Evolutionary conservation across 208 protist genomes (phyloP).

Genomic region (Blechomonas ayalai): DNA sequence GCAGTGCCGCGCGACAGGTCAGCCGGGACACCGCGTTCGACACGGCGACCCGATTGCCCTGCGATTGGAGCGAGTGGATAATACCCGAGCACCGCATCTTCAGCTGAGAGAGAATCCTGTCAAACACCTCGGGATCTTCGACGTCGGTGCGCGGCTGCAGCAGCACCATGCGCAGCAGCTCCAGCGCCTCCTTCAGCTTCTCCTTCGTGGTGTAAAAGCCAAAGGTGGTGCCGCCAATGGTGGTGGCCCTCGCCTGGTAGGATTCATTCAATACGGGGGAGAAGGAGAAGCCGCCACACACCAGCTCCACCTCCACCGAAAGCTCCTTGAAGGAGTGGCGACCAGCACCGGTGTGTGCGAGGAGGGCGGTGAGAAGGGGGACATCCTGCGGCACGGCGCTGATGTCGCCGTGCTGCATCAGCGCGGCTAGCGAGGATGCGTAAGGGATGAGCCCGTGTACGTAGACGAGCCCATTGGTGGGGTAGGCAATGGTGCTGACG

Average conservation of each 20-base stretch:
- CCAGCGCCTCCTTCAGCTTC: slow-evolving; percentile 68
- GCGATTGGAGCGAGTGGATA: slow-evolving; percentile 64
- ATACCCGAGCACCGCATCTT: slow-evolving; percentile 59
- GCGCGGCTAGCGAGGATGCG: slow-evolving; percentile 13
- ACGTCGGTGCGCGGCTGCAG: slow-evolving; percentile 53
- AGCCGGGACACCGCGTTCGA: slow-evolving; percentile 52
- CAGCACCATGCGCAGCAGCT: slow-evolving; percentile 56
- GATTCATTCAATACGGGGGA: slow-evolving; percentile 62
- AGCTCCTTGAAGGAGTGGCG: slow-evolving; percentile 69
- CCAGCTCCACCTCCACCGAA: slow-evolving; percentile 70
- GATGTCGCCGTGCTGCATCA: slow-evolving; percentile 18
- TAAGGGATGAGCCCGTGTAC: slow-evolving; percentile 82
- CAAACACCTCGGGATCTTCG: slow-evolving; percentile 57
- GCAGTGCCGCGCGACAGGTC: slow-evolving; percentile 44
- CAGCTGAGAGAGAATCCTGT: slow-evolving; percentile 49
- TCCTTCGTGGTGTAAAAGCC: slow-evolving; percentile 85
- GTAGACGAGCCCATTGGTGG: slow-evolving; percentile 89
- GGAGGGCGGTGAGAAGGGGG: slow-evolving; percentile 40
- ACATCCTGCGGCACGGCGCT: slow-evolving; percentile 25
- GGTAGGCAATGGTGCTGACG: slow-evolving; percentile 52
- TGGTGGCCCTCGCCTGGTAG: slow-evolving; percentile 34
- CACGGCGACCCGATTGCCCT: slow-evolving; percentile 67
- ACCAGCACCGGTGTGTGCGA: slow-evolving; percentile 60
- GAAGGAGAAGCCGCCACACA: slow-evolving; percentile 80
- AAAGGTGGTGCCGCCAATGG: slow-evolving; percentile 60